These are phyloP conservation scores for Lasiodiplodia hormozganensis DNA, from an alignment of 2,329 filamentous ascomycete species.

Conservation along the genomic window DNA sequence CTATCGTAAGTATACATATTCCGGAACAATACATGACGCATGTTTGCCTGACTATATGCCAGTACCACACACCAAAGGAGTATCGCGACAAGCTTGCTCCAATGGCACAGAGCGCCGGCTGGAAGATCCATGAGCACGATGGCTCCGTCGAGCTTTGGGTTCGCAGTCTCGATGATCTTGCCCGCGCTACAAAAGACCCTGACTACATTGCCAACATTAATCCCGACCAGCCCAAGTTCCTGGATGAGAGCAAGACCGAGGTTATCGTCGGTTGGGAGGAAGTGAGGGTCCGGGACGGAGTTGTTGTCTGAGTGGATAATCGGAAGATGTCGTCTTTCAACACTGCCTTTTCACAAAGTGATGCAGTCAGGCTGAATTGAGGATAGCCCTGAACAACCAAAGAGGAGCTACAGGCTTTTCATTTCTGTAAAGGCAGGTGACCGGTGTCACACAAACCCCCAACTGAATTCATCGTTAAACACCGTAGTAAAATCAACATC, in stretches of 20 bases:
- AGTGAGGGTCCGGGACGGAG: conserved; percentile 9
- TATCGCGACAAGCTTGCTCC: background rate
- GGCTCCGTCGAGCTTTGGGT: conserved; percentile 2
- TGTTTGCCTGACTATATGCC: no score
- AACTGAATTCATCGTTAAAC: background rate
- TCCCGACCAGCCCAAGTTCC: background rate
- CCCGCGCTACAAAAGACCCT: background rate
- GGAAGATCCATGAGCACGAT: conserved; percentile 3
- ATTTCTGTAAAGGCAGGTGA: no score
- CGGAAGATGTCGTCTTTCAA: no score
- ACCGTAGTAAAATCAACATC: background rate
- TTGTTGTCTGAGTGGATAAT: background rate
- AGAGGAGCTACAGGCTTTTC: no score
- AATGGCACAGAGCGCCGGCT: background rate
- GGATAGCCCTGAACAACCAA: no score
- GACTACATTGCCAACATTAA: conserved; percentile 10
- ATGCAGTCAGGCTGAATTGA: no score
- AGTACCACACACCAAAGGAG: conserved; percentile 6
- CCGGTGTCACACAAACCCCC: background rate
- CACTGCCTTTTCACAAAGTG: no score
- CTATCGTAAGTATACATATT: background rate
- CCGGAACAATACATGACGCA: no score
- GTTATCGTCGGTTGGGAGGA: conserved; percentile 6
- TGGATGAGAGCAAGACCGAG: background rate
- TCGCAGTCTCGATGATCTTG: background rate